These are phyloP conservation scores for Colletotrichum cordylinicola DNA, from an alignment of 2,329 filamentous ascomycete genomes.

Conservation along the genomic window DNA sequence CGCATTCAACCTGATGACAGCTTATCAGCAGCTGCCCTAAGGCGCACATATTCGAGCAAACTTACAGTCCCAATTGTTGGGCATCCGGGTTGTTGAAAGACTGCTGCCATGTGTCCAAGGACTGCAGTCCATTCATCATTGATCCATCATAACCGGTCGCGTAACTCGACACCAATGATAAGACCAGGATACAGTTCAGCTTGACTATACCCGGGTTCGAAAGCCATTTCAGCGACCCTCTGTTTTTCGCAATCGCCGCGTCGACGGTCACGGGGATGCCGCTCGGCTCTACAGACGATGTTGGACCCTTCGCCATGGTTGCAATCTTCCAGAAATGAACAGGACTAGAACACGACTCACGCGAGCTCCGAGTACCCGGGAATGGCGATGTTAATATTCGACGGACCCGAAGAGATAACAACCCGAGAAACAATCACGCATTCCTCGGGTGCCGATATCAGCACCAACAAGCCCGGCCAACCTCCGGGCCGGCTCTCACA, in stretches of 20 bases:
- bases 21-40: fast-evolving
- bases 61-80: slow-evolving; percentile 29
- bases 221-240: slow-evolving; percentile 3
- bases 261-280: slow-evolving; percentile 15
- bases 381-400: background rate
- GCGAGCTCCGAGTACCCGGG: background rate
- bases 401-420: background rate
- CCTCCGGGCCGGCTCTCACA: background rate
- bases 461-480: slow-evolving; percentile 1
- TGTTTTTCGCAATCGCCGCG: slow-evolving; percentile 2
- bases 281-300: background rate
- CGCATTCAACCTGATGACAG: slow-evolving; percentile 29
- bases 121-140: slow-evolving; percentile 48
- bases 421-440: background rate
- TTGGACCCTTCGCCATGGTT: background rate
- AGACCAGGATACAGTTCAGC: background rate
- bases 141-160: slow-evolving; percentile 34
- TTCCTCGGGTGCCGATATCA: background rate
- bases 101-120: slow-evolving; percentile 37
- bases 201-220: slow-evolving; percentile 12
- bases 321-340: background rate
- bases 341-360: background rate
- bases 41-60: background rate
- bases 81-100: slow-evolving; percentile 38
- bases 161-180: slow-evolving; percentile 14